A percentile compares a stretch with the other conserved stretches of the same genome.
Conservation (phyloP, 2,329 filamentous ascomycete genomes). For the Stagonosporopsis tanaceti region DNA sequence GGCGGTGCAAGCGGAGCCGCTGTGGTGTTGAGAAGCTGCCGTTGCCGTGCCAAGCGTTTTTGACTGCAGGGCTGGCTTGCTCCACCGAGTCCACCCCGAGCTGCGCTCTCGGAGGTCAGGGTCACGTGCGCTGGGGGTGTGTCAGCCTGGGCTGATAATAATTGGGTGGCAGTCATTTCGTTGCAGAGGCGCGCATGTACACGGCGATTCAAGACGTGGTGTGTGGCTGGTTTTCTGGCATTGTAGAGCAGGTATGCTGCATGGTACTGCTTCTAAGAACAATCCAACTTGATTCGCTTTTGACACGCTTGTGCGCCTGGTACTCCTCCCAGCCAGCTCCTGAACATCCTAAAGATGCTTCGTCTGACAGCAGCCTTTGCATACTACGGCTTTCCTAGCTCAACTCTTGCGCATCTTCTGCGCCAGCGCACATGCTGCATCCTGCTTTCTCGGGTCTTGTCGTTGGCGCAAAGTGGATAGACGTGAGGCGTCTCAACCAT, state of each 20-base stretch:
- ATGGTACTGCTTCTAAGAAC: slow-evolving; percentile 9
- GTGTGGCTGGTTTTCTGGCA: slow-evolving; percentile 4
- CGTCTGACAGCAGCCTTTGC: neutral
- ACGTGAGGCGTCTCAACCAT: neutral
- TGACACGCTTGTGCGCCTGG: neutral
- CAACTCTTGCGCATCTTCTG: neutral
- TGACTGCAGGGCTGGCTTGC: neutral
- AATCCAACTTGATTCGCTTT: slow-evolving; percentile 10
- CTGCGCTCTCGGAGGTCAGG: slow-evolving; percentile 11
- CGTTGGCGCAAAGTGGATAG: slow-evolving; percentile 5
- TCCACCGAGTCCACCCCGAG: neutral
- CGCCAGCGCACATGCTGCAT: slow-evolving; percentile 2
- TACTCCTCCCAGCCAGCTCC: slow-evolving; percentile 1
- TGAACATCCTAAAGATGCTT: neutral
- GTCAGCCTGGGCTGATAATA: neutral
- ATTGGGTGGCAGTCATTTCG: neutral
- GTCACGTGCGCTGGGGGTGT: slow-evolving; percentile 17
- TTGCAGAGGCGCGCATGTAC: neutral
- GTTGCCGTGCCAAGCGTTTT: slow-evolving; percentile 10
- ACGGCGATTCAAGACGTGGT: neutral
- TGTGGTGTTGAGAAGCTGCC: slow-evolving; percentile 1
- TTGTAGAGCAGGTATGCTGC: slow-evolving; percentile 2
- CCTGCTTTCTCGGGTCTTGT: neutral
- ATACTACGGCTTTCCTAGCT: neutral
- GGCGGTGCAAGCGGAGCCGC: slow-evolving; percentile 1